Conservation (phyloP, 2,329 filamentous ascomycete genomes). For the Venturia nashicola region DNA sequence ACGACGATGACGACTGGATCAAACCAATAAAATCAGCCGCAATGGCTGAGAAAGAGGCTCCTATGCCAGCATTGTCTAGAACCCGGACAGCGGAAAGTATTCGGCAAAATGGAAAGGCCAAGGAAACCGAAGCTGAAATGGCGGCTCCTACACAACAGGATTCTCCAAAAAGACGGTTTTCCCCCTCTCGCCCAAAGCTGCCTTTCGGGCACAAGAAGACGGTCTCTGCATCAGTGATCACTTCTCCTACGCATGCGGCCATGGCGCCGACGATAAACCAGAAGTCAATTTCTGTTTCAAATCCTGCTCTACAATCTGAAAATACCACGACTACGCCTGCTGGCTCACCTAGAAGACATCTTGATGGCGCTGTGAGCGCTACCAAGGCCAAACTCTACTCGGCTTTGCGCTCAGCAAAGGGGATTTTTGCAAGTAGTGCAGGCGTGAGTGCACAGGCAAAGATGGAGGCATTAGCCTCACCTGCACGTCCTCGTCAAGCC, state of each 20-base stretch:
- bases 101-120: slow-evolving; percentile 37
- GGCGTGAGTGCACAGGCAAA: slow-evolving; percentile 46
- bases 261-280: slow-evolving; percentile 32
- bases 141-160: background rate
- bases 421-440: slow-evolving; percentile 67
- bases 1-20: slow-evolving; percentile 49
- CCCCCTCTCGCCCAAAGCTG: slow-evolving; percentile 20
- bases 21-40: slow-evolving; percentile 35
- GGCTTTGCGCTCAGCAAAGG: slow-evolving; percentile 77
- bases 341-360: slow-evolving; percentile 42
- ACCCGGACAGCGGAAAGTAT: slow-evolving; percentile 50
- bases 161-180: slow-evolving; percentile 3
- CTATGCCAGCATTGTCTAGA: slow-evolving; percentile 44
- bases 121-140: background rate
- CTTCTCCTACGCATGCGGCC: slow-evolving; percentile 33
- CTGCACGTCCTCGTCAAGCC: slow-evolving; percentile 17
- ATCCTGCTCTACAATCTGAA: slow-evolving; percentile 26
- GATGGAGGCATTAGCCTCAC: slow-evolving; percentile 36
- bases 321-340: slow-evolving; percentile 42
- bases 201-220: slow-evolving; percentile 46
- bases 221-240: slow-evolving; percentile 46
- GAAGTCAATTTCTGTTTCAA: slow-evolving; percentile 40
- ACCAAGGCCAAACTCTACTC: slow-evolving; percentile 90
- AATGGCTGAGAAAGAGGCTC: slow-evolving; percentile 14
- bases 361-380: slow-evolving; percentile 75